Conservation (phyloP, 192 early-diverging fungal species). For the Umbelopsis isabellina region DNA sequence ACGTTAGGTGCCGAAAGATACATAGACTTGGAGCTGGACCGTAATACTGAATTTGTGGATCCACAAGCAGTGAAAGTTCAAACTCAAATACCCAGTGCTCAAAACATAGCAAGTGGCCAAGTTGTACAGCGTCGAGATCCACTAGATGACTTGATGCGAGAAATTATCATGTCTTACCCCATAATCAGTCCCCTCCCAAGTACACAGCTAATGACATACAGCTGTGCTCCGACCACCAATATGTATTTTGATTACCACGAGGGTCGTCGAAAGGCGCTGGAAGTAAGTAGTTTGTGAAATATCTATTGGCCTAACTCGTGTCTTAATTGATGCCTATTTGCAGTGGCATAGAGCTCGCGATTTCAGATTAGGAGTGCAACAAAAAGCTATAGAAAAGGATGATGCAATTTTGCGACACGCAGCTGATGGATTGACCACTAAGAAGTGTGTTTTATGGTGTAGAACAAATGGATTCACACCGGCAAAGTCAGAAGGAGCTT, state of each 20-base stretch:
- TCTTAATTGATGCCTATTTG: neutral
- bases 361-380: constrained; percentile 36
- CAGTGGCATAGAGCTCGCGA: constrained; percentile 54
- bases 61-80: neutral
- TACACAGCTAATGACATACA: constrained; percentile 39
- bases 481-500: constrained; percentile 10
- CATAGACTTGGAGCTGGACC: constrained; percentile 85
- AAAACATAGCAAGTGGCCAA: neutral
- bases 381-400: constrained; percentile 19
- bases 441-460: constrained; percentile 53
- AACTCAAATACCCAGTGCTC: neutral
- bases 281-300: constrained; percentile 35
- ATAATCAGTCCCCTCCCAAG: constrained; percentile 14
- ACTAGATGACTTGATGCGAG: neutral
- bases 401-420: constrained; percentile 29
- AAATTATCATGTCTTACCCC: neutral
- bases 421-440: constrained; percentile 38
- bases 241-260: constrained; percentile 48
- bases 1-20: constrained; percentile 73
- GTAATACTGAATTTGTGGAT: constrained; percentile 69
- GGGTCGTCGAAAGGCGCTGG: constrained; percentile 51
- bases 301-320: neutral
- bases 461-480: constrained; percentile 45
- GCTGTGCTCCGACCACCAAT: constrained; percentile 34
- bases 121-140: constrained; percentile 17